These are phyloP conservation scores for Hypholoma fasciculare DNA, from an alignment of 768 basidiomycete genomes.

Conservation along the genomic window DNA sequence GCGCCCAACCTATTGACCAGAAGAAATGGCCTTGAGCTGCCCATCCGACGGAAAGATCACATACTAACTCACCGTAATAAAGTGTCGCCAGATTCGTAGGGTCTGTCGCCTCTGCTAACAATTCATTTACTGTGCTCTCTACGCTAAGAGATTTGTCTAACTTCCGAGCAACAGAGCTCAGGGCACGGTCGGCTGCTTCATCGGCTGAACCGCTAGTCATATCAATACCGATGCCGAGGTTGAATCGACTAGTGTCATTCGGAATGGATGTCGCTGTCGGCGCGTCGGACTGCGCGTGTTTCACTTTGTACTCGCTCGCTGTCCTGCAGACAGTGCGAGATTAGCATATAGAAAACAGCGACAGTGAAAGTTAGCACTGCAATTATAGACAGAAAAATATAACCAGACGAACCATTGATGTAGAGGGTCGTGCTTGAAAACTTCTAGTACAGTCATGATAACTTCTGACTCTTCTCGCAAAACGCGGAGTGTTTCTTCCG, in stretches of 20 bases:
- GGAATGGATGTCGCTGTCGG: slow-evolving; percentile 21
- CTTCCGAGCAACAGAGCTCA: slow-evolving; percentile 79
- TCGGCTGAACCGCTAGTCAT: slow-evolving; percentile 68
- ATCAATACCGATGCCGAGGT: slow-evolving; percentile 55
- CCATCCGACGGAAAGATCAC: background rate
- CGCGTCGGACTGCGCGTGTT: slow-evolving; percentile 54
- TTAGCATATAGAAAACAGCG: no score
- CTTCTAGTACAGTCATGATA: slow-evolving; percentile 93
- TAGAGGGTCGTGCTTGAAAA: slow-evolving; percentile 95
- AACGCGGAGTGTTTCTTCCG: slow-evolving; percentile 93
- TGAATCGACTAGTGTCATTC: slow-evolving; percentile 27
- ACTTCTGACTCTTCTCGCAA: slow-evolving; percentile 82
- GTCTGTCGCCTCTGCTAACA: slow-evolving; percentile 88
- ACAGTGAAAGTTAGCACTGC: background rate
- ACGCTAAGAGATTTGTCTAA: slow-evolving; percentile 85
- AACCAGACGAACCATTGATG: slow-evolving; percentile 72
- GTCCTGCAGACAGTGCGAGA: slow-evolving; percentile 47
- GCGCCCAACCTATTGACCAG: slow-evolving; percentile 9
- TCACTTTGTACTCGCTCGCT: slow-evolving; percentile 73
- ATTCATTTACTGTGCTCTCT: slow-evolving; percentile 90
- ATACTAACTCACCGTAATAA: slow-evolving; percentile 47
- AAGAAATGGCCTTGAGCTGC: background rate
- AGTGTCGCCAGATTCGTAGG: slow-evolving; percentile 74
- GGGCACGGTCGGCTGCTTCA: slow-evolving; percentile 88
- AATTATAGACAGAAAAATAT: background rate